Conservation (phyloP, 2,329 filamentous ascomycete species). For the Alternaria atra region DNA sequence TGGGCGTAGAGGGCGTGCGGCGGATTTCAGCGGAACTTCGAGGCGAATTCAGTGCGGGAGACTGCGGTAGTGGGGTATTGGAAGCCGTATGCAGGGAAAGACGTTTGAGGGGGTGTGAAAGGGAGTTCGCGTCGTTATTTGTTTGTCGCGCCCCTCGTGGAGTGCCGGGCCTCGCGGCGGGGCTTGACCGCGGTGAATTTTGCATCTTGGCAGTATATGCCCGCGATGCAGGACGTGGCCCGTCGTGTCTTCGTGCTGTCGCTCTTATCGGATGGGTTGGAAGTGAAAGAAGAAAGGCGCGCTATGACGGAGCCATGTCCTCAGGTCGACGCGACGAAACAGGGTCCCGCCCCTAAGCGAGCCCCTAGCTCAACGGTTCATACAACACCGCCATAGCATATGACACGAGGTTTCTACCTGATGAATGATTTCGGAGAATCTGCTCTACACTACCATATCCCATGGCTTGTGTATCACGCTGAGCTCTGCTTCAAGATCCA, state of each 20-base stretch:
- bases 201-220: constrained; percentile 39
- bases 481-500: constrained; percentile 45
- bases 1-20: constrained; percentile 41
- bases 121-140: constrained; percentile 48
- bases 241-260: constrained; percentile 12
- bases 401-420: background rate
- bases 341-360: constrained; percentile 23
- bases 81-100: constrained; percentile 49
- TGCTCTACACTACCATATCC: too few species aligned
- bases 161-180: constrained; percentile 17
- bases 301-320: constrained; percentile 25
- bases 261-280: constrained; percentile 4
- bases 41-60: constrained; percentile 41
- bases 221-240: constrained; percentile 38
- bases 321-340: constrained; percentile 11
- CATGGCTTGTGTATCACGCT: background rate
- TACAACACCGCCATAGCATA: background rate
- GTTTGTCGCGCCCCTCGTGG: constrained; percentile 36
- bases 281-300: constrained; percentile 22
- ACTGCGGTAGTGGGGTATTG: constrained; percentile 42
- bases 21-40: constrained; percentile 13
- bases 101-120: constrained; percentile 46
- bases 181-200: constrained; percentile 24
- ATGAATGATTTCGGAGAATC: too few species aligned
- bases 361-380: constrained; percentile 21